Evolutionary conservation across 1,139 yeast genomes (phyloP), one percentile per base, ranked within the genome.

Genomic region (Candida mesenterica): DNA sequence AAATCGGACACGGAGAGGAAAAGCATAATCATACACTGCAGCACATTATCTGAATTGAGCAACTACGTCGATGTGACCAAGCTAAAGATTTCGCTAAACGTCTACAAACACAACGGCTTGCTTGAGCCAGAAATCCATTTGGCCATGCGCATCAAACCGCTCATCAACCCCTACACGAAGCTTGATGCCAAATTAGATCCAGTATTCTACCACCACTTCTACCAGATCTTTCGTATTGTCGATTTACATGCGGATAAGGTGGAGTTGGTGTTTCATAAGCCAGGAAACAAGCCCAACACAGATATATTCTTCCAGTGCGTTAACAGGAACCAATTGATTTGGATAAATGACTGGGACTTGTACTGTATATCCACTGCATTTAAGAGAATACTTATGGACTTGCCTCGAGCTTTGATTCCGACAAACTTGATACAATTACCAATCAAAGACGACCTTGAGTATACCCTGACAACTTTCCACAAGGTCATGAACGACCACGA

Each of bases 21-120:
- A 8, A 15, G 31, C 33, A 62, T 65, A 31, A 61, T 77, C 13
- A 56, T 72, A 10, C 74, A 76, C 45, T 77, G 87, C 43, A 67
- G 71, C 7, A 72, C 75, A 34, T 59, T 92, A 20, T 68, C 84
- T 9, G 81, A 75, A 28, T 66, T 92, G 39, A 77, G 90, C 4
- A 68, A 71, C 32, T 61, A 72, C 43, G 64, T 89, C 14, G 96
- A 89, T 57, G 77, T 92, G 34, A 82, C 94, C 4, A 72, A 72
- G 39, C 62, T 92, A 37, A 82, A 90, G 47, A 82, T 92, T 32
- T 84, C 94, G 1, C 71, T 89, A 26, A 77, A 78, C 33, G 85
- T 88, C 3, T 89, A 87, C 57, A 53, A 68, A 50, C 58, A 68
- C 48, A 64, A 72, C 53, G 24, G 24, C 6, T 22, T 33, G 7